Conservation (phyloP, 192 early-diverging fungal species). For the Gamsiella multidivaricata region DNA sequence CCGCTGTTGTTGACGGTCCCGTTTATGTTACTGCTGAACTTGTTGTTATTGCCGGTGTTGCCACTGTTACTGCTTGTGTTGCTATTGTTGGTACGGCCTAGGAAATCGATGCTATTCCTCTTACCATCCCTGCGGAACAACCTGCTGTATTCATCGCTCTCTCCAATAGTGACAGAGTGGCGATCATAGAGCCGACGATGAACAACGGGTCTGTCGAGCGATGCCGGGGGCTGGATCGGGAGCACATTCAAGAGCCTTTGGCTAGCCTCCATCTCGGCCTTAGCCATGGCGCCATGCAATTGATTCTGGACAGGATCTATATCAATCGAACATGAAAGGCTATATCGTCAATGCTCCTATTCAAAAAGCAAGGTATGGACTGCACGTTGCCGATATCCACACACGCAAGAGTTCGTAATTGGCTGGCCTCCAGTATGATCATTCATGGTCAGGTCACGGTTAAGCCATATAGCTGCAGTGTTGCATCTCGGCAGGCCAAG, state of each 20-base stretch:
- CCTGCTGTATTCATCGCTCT: constrained; percentile 58
- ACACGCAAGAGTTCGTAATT: no score
- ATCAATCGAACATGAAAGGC: not conserved
- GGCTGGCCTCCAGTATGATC: no score
- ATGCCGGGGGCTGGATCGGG: constrained; percentile 45
- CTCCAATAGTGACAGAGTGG: constrained; percentile 63
- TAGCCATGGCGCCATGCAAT: constrained; percentile 62
- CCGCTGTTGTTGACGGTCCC: constrained; percentile 25
- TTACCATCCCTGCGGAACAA: constrained; percentile 46
- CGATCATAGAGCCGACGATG: constrained; percentile 67
- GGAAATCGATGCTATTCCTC: constrained; percentile 48
- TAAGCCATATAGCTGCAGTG: no score
- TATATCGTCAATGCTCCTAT: not conserved
- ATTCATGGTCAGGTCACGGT: no score
- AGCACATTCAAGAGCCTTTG: constrained; percentile 46
- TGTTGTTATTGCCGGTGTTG: constrained; percentile 28
- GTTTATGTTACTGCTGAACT: constrained; percentile 18
- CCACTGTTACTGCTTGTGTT: constrained; percentile 37
- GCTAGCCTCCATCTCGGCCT: constrained; percentile 66
- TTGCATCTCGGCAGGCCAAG: no score
- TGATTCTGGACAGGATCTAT: constrained; percentile 62
- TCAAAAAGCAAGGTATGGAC: not conserved
- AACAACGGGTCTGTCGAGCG: constrained; percentile 42
- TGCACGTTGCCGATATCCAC: no score
- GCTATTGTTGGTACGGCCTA: constrained; percentile 30